These are phyloP conservation scores for Suhomyces ambrosiae DNA, from an alignment of 1,139 yeast species.

Conservation along the genomic window DNA sequence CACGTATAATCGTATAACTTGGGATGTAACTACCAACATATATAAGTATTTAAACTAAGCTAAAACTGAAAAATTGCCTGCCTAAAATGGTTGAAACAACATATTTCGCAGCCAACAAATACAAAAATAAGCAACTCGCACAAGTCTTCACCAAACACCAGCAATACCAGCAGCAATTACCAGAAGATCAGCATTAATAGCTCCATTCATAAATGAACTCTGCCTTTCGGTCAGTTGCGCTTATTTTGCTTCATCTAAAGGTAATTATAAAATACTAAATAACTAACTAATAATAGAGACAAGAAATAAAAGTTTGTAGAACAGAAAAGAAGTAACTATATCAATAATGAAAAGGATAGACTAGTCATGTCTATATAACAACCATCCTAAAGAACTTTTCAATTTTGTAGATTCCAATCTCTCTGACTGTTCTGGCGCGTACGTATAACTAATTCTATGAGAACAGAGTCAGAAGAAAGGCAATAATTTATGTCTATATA, in stretches of 20 bases:
- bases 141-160: background rate
- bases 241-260: constrained; percentile 13
- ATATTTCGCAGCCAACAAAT: constrained; percentile 15
- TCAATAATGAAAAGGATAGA: constrained; percentile 4
- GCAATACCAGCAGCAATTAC: constrained; percentile 1
- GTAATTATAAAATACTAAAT: constrained; percentile 16
- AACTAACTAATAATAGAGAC: constrained; percentile 18
- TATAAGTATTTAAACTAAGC: constrained; percentile 1
- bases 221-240: constrained; percentile 9
- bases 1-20: background rate
- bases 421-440: constrained; percentile 8
- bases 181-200: constrained; percentile 9
- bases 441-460: constrained; percentile 10
- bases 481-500: constrained; percentile 12
- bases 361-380: constrained; percentile 11
- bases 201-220: constrained; percentile 10
- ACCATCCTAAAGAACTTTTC: constrained; percentile 2
- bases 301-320: constrained; percentile 18
- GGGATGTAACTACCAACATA: background rate
- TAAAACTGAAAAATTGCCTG: background rate
- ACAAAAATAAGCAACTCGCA: constrained; percentile 2
- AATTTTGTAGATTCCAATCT: constrained; percentile 3
- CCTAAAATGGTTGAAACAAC: no score
- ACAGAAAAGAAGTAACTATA: constrained; percentile 8
- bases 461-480: constrained; percentile 6